Evolutionary conservation across 164 flowering plant species (phyloP).

Genomic region (Stephania yunnanensis): DNA sequence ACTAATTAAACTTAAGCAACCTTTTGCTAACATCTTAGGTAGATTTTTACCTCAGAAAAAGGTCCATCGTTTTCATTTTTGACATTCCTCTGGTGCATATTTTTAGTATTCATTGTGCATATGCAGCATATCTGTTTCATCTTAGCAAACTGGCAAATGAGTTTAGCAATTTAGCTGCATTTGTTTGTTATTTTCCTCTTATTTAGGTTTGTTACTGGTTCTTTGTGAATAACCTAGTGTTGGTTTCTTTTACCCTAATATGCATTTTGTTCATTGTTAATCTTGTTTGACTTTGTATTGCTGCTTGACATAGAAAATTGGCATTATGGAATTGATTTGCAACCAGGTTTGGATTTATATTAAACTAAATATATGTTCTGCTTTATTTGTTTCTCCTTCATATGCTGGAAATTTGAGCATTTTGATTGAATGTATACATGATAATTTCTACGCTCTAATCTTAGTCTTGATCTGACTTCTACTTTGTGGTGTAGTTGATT

Average conservation of each 20-base stretch:
- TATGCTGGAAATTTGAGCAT: not conserved
- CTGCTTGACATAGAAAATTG: not conserved
- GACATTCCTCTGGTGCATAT: not conserved
- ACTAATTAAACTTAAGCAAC: not conserved
- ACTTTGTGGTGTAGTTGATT: constrained; percentile 50
- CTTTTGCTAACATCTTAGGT: not conserved
- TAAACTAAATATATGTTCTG: not conserved
- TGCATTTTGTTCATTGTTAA: not conserved
- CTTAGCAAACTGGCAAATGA: not conserved
- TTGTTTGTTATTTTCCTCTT: not conserved
- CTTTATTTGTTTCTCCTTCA: not conserved
- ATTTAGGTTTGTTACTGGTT: not conserved
- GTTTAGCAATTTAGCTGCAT: not conserved
- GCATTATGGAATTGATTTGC: not conserved
- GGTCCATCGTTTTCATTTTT: not conserved
- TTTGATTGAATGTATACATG: not conserved
- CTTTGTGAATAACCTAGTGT: not conserved
- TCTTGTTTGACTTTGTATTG: not conserved
- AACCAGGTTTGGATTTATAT: not conserved
- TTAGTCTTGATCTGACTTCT: not conserved
- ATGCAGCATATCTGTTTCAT: not conserved
- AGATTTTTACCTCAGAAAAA: not conserved
- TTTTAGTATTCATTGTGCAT: not conserved
- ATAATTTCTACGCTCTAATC: not conserved
- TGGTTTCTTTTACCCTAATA: not conserved